Percentiles rank a stretch among this genome's conserved stretches.
Evolutionary conservation across 768 basidiomycete species (phyloP).

Genomic region (Mycena latifolia): DNA sequence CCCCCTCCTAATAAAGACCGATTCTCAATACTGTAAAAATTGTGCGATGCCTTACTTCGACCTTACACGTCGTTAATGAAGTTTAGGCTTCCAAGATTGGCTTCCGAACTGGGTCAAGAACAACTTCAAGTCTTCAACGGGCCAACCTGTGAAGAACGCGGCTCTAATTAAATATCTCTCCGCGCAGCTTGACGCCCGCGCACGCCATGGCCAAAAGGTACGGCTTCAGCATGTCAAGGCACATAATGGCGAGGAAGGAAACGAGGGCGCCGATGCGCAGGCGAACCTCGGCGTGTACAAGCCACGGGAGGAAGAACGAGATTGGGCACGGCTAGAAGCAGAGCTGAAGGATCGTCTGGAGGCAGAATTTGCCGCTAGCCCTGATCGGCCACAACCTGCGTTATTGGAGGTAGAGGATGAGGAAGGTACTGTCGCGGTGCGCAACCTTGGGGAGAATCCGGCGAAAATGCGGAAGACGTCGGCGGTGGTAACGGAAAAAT

Average conservation of each 20-base stretch:
- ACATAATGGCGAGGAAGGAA: slow-evolving; percentile 83
- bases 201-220: slow-evolving; percentile 64
- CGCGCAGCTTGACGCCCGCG: slow-evolving; percentile 69
- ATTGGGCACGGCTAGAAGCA: slow-evolving; percentile 62
- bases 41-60: slow-evolving; percentile 43
- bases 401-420: neutral
- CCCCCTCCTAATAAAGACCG: slow-evolving; percentile 82
- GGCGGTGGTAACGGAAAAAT: neutral
- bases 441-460: slow-evolving; percentile 23
- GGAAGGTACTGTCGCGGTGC: neutral
- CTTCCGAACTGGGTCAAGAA: slow-evolving; percentile 74
- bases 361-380: neutral
- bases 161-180: slow-evolving; percentile 78
- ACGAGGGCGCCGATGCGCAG: slow-evolving; percentile 86
- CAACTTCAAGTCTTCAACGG: slow-evolving; percentile 59
- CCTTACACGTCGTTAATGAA: slow-evolving; percentile 18
- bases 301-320: slow-evolving; percentile 59
- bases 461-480: slow-evolving; percentile 25
- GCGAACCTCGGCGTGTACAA: slow-evolving; percentile 70
- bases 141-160: slow-evolving; percentile 77
- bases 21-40: slow-evolving; percentile 89
- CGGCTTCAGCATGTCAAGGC: slow-evolving; percentile 81
- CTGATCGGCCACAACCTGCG: slow-evolving; percentile 4
- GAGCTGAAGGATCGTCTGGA: neutral
- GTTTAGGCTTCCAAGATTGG: slow-evolving; percentile 76